A percentile compares a stretch with the other conserved stretches of the same genome.
Conservation (phyloP, 805 yeast species). For the Zygosaccharomyces bailii region DNA sequence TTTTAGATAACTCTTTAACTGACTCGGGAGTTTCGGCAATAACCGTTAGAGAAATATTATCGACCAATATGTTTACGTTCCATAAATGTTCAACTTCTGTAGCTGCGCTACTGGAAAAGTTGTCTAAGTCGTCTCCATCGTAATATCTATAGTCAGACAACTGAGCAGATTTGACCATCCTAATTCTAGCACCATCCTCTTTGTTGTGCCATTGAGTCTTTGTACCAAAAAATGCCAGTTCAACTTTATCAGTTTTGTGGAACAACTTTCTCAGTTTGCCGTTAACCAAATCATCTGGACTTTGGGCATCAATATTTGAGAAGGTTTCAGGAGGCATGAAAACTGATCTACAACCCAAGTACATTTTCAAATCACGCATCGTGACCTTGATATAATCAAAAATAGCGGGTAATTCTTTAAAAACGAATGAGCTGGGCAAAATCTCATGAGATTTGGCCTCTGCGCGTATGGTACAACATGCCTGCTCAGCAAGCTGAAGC, state of each 20-base stretch:
- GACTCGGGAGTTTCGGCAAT: slow-evolving; percentile 35
- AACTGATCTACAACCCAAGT: slow-evolving; percentile 43
- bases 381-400: slow-evolving; percentile 31
- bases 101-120: slow-evolving; percentile 32
- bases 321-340: slow-evolving; percentile 41
- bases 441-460: slow-evolving; percentile 9
- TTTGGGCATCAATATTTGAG: slow-evolving; percentile 33
- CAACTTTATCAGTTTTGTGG: slow-evolving; percentile 26
- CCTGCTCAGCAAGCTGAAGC: slow-evolving; percentile 18
- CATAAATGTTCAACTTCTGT: slow-evolving; percentile 34
- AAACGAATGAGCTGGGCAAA: slow-evolving; percentile 23
- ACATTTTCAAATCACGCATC: slow-evolving; percentile 24
- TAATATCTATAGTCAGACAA: slow-evolving; percentile 13
- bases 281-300: slow-evolving; percentile 40
- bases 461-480: slow-evolving; percentile 19
- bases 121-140: slow-evolving; percentile 20
- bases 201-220: slow-evolving; percentile 29
- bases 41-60: slow-evolving; percentile 28
- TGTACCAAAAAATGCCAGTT: slow-evolving; percentile 26
- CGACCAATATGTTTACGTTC: slow-evolving; percentile 25
- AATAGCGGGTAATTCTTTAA: slow-evolving; percentile 35
- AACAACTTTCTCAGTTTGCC: slow-evolving; percentile 39
- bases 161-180: slow-evolving; percentile 22
- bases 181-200: slow-evolving; percentile 19
- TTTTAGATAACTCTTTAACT: slow-evolving; percentile 26